Evolutionary conservation across 345 rosid species (phyloP).

Genomic region (Moricandia moricandioides): DNA sequence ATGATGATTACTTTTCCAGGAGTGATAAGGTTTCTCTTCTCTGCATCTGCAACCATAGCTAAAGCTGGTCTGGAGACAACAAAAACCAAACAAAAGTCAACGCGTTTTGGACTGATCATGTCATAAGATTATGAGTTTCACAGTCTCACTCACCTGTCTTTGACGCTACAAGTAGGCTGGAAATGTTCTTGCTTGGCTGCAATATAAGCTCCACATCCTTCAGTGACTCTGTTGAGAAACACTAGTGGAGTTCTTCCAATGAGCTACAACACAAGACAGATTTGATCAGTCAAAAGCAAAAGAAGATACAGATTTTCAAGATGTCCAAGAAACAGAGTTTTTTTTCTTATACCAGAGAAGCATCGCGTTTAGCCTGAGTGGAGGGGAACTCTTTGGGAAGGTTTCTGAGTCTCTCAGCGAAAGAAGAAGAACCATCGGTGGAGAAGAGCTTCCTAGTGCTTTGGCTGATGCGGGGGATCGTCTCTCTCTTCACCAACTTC

Average conservation of each 20-base stretch:
- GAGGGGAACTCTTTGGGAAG: constrained; percentile 66
- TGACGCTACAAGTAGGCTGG: constrained; percentile 89
- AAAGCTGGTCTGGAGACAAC: constrained; percentile 65
- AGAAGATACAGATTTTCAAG: constrained; percentile 3
- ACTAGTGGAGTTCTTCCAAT: constrained; percentile 84
- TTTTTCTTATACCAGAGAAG: constrained; percentile 48
- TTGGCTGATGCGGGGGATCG: constrained; percentile 23
- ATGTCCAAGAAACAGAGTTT: background rate
- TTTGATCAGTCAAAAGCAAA: background rate
- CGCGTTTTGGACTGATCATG: background rate
- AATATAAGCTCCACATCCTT: constrained; percentile 88
- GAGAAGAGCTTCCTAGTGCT: constrained; percentile 44
- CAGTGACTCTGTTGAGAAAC: constrained; percentile 74
- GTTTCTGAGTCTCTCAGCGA: constrained; percentile 64
- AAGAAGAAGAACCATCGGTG: constrained; percentile 46
- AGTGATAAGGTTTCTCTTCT: constrained; percentile 61
- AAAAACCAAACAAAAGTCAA: constrained; percentile 5
- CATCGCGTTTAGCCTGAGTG: constrained; percentile 63
- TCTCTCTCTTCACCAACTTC: constrained; percentile 41
- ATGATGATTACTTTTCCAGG: constrained; percentile 65
- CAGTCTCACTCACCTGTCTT: constrained; percentile 65
- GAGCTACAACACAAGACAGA: constrained; percentile 42
- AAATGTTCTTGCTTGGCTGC: constrained; percentile 94
- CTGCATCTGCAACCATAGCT: constrained; percentile 82
- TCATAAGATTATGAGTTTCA: background rate